Evolutionary conservation across 805 yeast genomes (phyloP), one percentile per base, ranked within the genome.

Genomic region (Candida nonsorbophila): DNA sequence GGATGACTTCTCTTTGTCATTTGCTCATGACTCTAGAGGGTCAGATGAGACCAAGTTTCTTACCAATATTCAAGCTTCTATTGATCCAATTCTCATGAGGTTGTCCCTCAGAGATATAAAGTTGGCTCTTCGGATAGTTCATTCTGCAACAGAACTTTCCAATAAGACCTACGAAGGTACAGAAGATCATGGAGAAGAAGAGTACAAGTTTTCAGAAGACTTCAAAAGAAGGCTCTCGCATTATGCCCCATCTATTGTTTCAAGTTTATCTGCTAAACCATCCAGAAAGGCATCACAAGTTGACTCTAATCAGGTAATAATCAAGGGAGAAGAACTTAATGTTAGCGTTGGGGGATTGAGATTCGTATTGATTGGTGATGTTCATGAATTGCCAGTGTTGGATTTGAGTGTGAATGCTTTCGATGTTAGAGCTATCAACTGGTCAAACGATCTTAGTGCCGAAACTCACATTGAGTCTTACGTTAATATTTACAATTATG

Each of bases 81-180:
- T 88, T 17, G 97, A 90, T 34, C 92, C 94, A 0, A 51, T 92
- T 21, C 57, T 90, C 11, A 53, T 90, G 54, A 69, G 97, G 37
- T 71, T 92, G 11, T 87, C 97, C 0, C 55, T 90, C 32, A 68
- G 95, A 35, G 99, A 92, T 61, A 84, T 92, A 24, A 62, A 84
- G 27, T 63, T 94, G 25, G 97, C 95, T 0, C 52, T 82, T 43
- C 62, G 68, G 8, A 84, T 92, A 16, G 69, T 86, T 40, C 76
- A 82, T 41, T 75, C 67, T 40, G 95, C 94, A 0, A 71, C 80
- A 5, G 74, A 67, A 15, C 59, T 75, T 42, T 73, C 73, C 32
- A 38, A 36, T 13, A 40, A 42, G 7, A 51, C 58, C 0, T 51
- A 49, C 27, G 48, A 44, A 9, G 16, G 21, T 7, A 13, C 19